Percentiles rank a stretch among this genome's conserved stretches.
Evolutionary conservation across 129 eudicot species (phyloP).

Genomic region (Arctium minus): DNA sequence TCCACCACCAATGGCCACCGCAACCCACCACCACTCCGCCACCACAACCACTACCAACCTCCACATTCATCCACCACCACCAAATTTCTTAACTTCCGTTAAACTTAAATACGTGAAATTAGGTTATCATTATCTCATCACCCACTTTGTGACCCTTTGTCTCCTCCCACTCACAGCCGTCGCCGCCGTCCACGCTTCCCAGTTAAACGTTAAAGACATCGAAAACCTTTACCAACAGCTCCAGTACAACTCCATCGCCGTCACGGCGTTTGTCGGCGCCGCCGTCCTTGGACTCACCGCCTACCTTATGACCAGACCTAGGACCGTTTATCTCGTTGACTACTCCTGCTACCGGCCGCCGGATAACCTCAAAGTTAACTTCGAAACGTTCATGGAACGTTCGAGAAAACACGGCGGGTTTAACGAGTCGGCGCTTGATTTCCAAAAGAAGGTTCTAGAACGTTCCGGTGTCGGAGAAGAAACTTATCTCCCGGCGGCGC

Average conservation of each 20-base stretch:
- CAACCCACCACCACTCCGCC: slow-evolving; percentile 12
- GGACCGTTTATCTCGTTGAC: slow-evolving; percentile 48
- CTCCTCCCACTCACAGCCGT: slow-evolving; percentile 30
- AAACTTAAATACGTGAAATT: slow-evolving; percentile 42
- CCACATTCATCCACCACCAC: not conserved
- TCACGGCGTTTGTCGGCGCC: slow-evolving; percentile 20
- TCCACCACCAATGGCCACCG: slow-evolving; percentile 29
- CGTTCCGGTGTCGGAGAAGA: slow-evolving; percentile 70
- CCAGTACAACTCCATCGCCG: slow-evolving; percentile 23
- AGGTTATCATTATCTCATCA: slow-evolving; percentile 46
- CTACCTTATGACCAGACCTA: slow-evolving; percentile 48
- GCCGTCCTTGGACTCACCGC: slow-evolving; percentile 23
- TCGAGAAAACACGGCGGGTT: slow-evolving; percentile 50
- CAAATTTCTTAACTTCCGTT: slow-evolving; percentile 28
- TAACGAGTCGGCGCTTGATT: slow-evolving; percentile 47
- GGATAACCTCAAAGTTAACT: slow-evolving; percentile 26
- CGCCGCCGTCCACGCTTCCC: slow-evolving; percentile 21
- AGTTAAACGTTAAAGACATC: slow-evolving; percentile 29
- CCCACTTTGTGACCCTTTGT: slow-evolving; percentile 31
- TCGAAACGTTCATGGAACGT: slow-evolving; percentile 40
- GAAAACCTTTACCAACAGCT: slow-evolving; percentile 25
- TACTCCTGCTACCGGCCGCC: slow-evolving; percentile 48
- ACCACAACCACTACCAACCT: not conserved
- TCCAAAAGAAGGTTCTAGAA: slow-evolving; percentile 63
- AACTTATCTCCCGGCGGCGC: slow-evolving; percentile 49